Evolutionary conservation across 2,329 filamentous ascomycete genomes (phyloP), one percentile per base, ranked within the genome.

Genomic region (Shiraia sp.): DNA sequence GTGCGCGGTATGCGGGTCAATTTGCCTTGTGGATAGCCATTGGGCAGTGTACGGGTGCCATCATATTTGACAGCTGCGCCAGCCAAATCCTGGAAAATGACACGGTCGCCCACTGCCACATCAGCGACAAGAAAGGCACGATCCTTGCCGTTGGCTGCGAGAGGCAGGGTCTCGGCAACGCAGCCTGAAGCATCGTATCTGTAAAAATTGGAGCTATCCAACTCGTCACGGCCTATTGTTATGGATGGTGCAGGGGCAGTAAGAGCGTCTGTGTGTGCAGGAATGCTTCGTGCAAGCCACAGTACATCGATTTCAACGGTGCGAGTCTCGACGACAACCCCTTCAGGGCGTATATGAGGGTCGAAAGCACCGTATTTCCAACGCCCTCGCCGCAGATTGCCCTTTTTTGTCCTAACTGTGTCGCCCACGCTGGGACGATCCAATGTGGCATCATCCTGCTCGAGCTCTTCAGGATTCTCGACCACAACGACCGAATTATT

Each of bases 401-500:
- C 74, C 45, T 78, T 78, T 46, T 76, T 76, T 0, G 78, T 79
- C 36, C 71, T 70, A 13, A 78, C 74, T 16, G 73, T 69, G 50
- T 81, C 76, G 44, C 76, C 77, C 1, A 76, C 65, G 29, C 66
- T 68, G 30, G 74, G 70, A 4, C 63, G 59, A 19, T 71, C 70
- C 13, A 66, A 51, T 9, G 53, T 48, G 7, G 56, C 51, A 15
- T 75, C 56, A 9, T 67, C 60, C n/a, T 57, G 55, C 15, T 63
- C 61, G 14, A 71, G 61, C 27, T 78, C 73, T 10, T 66, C 56
- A 0, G 76, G 65, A 25, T 77, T 69, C 19, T 74, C 67, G 8
- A 81, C 70, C 3, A 77, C 72, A 7, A 83, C 80, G 2, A 82
- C 74, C 23, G 72, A 77, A 33, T 75, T 75, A 57, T 83, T 77